Base-by-base conservation (phyloP, 2,329 filamentous ascomycete genomes). In the Claviceps fusiformis region DNA sequence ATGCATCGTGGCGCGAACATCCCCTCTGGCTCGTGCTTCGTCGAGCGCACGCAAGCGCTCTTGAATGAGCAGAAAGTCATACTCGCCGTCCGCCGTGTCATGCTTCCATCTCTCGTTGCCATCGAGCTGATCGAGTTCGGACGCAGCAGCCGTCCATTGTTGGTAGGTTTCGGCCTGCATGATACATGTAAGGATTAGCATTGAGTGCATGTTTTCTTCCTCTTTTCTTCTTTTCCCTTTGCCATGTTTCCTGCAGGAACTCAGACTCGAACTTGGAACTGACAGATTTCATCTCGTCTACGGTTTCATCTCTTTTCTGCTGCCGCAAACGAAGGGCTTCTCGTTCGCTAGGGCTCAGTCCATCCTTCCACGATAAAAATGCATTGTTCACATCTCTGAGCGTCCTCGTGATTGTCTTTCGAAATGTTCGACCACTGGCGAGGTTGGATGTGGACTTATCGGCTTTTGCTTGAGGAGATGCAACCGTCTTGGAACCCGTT, bases 21-120 rank as follows among this genome's bases (percentile, higher is more conserved):
- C 88, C 60, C 83, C 82, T 59, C 78, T 83, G 11, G 77, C 74
- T 5, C 87, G 80, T 17, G 89, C 90, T 11, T 85, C 77, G 60
- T 95, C 85, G 57, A 96, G 76, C 60, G 89, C 82, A 54, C 75
- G 72, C 47, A 95, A 72, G n/a, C 87, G 82, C 37, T 78, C 73
- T 59, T 83, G 75, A 46, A 96, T 81, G 9, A 95, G 73, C 0
- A 73, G 72, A 0, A 82, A 78, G 62, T 92, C 82, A 67, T 91
- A 93, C 61, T 90, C 85, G 50, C 78, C 73, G n/a, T 77, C 69
- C 1, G 64, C 66, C 9, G 79, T 70, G 52, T 87, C 80, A 37
- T 75, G 68, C 67, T 95, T 95, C 91, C 91, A 95, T 33, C 75
- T 71, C 60, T 92, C 83, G 64, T 92, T 89, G 49, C 84, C 84